Base-by-base conservation (phyloP, 2,329 filamentous ascomycete genomes). In the Fusarium liriodendri region DNA sequence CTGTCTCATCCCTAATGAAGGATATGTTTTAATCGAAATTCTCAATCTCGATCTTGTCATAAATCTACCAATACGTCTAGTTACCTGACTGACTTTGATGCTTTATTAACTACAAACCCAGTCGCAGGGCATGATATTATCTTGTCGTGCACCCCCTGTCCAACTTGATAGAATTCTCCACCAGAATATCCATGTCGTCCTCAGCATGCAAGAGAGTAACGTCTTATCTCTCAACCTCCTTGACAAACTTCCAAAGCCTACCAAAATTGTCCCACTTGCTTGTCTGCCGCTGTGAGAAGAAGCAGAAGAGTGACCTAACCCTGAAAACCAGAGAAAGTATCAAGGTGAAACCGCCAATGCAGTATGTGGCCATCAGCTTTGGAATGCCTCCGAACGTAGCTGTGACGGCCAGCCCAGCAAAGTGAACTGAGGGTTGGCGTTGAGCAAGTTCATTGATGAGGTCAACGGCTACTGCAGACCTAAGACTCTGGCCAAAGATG, bases 401-500 rank as follows among this genome's bases (percentile, higher is more conserved):
- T 1, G 87, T 83, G 4, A 89, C 79, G 3, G 89, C 83, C 2
- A 83, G 81, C 4, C 87, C 87, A 2, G 86, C 83, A 60, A 89
- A 88, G 6, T 72, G 66, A 11, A 73, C 32, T 0, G 70, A 40
- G 0, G 69, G 52, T 11, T 71, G 8, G 13, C 29, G 67, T 6
- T 66, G 47, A 0, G 74, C 69, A 5, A 76, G 38, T 37, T 77
- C 63, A 66, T 85, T 83, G 1, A 84, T 81, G 1, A 89, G 62
- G 14, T 72, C 66, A 27, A 76, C 73, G 22, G 72, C 70, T 5
- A 77, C 76, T 20, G 65, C 79, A 2, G 89, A 90, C 5, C 90
- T 90, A 35, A 92, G 81, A 0, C 88, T 90, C 73, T 92, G 90
- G 1, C 84, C 86, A 67, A 89, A 91, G 25, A 92, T 78, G n/a